phyloP scores from a whole-genome alignment of 164 flowering plant species.

The Dillenia turbinata region DNA sequence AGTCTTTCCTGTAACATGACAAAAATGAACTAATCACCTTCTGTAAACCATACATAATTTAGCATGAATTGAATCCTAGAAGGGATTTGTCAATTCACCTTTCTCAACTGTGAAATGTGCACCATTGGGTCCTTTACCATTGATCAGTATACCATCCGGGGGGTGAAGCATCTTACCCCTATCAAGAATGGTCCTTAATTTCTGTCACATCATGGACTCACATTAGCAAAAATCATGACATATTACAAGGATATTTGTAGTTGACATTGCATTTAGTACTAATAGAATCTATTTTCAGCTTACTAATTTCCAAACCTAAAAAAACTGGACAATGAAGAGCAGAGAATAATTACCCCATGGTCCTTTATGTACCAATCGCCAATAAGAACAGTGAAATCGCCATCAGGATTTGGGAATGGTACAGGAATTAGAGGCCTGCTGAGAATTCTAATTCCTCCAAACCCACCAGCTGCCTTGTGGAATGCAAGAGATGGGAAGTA shows the following conservation, averaged over 20 bases:
- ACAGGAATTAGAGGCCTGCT: slow-evolving; percentile 69
- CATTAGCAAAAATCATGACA: too few species aligned
- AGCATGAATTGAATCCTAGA: background rate
- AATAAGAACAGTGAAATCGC: slow-evolving; percentile 63
- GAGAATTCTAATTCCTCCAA: slow-evolving; percentile 64
- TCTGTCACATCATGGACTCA: slow-evolving; percentile 21
- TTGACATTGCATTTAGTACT: too few species aligned
- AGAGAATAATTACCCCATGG: slow-evolving; percentile 37
- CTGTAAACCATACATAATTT: too few species aligned
- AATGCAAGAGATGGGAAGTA: slow-evolving; percentile 78
- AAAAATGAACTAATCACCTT: background rate
- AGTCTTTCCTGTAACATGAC: slow-evolving; percentile 52
- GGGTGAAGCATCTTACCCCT: slow-evolving; percentile 42
- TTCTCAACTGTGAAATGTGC: slow-evolving; percentile 45
- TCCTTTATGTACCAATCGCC: slow-evolving; percentile 73
- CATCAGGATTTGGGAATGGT: slow-evolving; percentile 69
- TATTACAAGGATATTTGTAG: too few species aligned
- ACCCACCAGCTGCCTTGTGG: slow-evolving; percentile 88
- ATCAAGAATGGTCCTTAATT: slow-evolving; percentile 43
- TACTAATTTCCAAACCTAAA: too few species aligned
- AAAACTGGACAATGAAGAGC: too few species aligned
- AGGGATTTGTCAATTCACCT: slow-evolving; percentile 31
- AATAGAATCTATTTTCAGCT: too few species aligned
- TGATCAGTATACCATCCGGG: slow-evolving; percentile 65
- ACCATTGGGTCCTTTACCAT: slow-evolving; percentile 57